Evolutionary conservation across 768 basidiomycete species (phyloP).

Genomic region (Termitomyces sp.): DNA sequence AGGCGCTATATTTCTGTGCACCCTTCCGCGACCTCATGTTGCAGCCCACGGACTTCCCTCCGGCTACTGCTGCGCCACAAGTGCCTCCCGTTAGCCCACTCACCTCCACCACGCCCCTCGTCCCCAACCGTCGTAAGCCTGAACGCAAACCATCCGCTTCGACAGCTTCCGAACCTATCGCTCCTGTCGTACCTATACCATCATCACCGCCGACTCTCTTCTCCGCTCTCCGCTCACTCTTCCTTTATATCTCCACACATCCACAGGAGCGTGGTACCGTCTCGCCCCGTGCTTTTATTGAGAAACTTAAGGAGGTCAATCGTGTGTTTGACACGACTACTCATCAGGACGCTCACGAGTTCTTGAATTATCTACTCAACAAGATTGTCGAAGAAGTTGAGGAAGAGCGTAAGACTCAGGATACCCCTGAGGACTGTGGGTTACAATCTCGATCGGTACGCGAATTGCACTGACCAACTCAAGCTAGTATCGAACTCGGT

Average conservation of each 20-base stretch:
- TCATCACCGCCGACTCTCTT: constrained; percentile 73
- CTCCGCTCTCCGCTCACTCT: constrained; percentile 91
- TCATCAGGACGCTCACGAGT: constrained; percentile 99
- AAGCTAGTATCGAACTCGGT: constrained; percentile 59
- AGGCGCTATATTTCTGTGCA: constrained; percentile 92
- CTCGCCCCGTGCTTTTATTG: constrained; percentile 87
- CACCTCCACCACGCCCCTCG: constrained; percentile 29
- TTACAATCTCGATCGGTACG: constrained; percentile 15
- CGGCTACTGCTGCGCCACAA: constrained; percentile 22
- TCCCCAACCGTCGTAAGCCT: constrained; percentile 49
- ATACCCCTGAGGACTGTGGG: constrained; percentile 63
- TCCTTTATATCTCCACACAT: constrained; percentile 75
- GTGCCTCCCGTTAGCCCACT: constrained; percentile 20
- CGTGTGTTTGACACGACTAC: constrained; percentile 86
- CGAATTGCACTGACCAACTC: constrained; percentile 7
- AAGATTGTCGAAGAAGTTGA: constrained; percentile 92
- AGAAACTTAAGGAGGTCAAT: constrained; percentile 91
- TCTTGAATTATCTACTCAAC: constrained; percentile 92
- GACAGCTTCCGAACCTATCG: constrained; percentile 23
- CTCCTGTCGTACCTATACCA: constrained; percentile 45
- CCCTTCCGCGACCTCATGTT: constrained; percentile 90
- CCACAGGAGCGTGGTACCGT: constrained; percentile 80
- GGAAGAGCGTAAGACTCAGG: constrained; percentile 50
- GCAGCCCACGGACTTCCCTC: constrained; percentile 58
- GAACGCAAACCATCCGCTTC: constrained; percentile 45